Evolutionary conservation across 371 early-diverging fungal genomes (phyloP).

Genomic region (Nematocida minor): DNA sequence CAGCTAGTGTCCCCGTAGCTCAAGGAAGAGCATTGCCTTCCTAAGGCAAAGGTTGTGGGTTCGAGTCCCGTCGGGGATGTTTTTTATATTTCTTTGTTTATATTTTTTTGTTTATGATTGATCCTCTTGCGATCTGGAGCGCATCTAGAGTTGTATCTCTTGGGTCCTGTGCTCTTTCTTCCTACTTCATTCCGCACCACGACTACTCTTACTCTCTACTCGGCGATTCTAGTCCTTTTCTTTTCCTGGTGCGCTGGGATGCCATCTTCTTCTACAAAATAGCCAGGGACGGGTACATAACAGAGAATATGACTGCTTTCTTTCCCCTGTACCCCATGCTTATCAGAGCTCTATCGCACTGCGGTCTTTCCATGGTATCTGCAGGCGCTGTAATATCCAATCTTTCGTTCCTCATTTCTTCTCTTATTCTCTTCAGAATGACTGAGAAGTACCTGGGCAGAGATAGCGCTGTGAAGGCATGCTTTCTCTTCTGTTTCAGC

Average conservation of each 20-base stretch:
- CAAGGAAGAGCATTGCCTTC: constrained; percentile 63
- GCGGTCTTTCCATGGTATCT: constrained; percentile 60
- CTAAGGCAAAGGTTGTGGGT: constrained; percentile 62
- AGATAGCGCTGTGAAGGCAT: constrained; percentile 18
- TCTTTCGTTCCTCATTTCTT: constrained; percentile 38
- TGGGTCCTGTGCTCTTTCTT: not conserved
- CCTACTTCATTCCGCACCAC: constrained; percentile 36
- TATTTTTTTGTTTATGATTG: not conserved
- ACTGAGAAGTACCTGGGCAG: constrained; percentile 11
- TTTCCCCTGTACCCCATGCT: constrained; percentile 74
- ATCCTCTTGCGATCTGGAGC: not conserved
- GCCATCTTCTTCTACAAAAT: constrained; percentile 77
- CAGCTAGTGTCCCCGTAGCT: constrained; percentile 54
- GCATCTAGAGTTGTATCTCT: constrained; percentile 2
- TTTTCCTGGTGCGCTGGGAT: constrained; percentile 77
- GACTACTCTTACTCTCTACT: constrained; percentile 54
- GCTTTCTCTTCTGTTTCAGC: constrained; percentile 58
- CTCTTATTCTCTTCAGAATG: constrained; percentile 55
- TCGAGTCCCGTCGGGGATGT: constrained; percentile 59
- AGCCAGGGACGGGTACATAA: constrained; percentile 72
- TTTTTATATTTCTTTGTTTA: constrained; percentile 10
- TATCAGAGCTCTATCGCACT: constrained; percentile 66
- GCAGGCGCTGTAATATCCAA: constrained; percentile 67
- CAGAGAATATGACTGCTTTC: constrained; percentile 82
- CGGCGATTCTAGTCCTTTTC: constrained; percentile 66